Base-by-base conservation (phyloP, 163 green algal species). In the Coccomyxa subellipsoidea region DNA sequence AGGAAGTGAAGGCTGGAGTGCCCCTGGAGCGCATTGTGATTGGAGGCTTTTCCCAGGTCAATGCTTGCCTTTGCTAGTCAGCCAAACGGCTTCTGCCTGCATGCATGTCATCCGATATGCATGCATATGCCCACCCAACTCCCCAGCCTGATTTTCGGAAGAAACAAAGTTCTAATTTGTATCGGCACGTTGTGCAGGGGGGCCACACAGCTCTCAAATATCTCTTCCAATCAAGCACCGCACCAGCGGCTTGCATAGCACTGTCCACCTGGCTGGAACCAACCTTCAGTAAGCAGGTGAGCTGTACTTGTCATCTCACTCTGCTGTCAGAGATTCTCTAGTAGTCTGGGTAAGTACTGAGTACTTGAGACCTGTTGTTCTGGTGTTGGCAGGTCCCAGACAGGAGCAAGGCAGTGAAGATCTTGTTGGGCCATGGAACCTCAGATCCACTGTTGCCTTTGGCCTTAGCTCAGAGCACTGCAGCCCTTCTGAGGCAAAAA, bases 11-110 rank as follows among this genome's bases (percentile, higher is more conserved):
- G 2, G 81, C 76, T 1, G 92, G 92, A 36, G 82, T 96, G 7
- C 92, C 92, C 38, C 77, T 85, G 34, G 71, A 89, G 32, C 83
- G 85, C 69, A 89, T 97, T 18, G 91, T 93, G 23, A 85, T 98
- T 76, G 90, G 86, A 37, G 94, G 94, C 35, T 97, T 98, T 87
- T 91, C 77, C 31, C 93, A 97, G 83, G 94, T 93, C 15, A 93
- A 91, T 29, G 91, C 91, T 7, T 73, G 66, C 29, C 66, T 34
- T 21, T 69, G 53, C 53, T 29, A 21, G 21, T 12, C 53, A 69
- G 12, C 15, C 53, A 21, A 15, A 69, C 53, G 12, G 15, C 53
- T 69, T 69, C 53, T 69, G 53, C 15, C 53, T 47, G 32, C 10
- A 10, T n/a, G n/a, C n/a, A n/a, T n/a, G n/a, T n/a, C n/a, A n/a